A percentile compares a stretch with the other conserved stretches of the same genome.
phyloP scores from a whole-genome alignment of 164 flowering plant genomes.

The Magnolia sinica region DNA sequence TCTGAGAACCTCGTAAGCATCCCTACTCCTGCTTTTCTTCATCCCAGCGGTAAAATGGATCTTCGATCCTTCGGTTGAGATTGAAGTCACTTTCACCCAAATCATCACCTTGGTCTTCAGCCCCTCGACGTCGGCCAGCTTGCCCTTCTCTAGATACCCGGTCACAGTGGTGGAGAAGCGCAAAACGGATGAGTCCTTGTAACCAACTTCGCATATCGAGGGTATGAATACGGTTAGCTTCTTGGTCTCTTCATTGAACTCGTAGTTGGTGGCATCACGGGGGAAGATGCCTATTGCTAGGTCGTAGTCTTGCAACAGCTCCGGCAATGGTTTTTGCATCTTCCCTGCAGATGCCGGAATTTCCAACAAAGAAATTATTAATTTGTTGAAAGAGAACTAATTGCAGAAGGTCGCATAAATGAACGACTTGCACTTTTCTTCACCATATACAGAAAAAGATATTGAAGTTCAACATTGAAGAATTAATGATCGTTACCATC shows the following conservation, averaged over 20 bases:
- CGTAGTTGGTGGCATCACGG: slow-evolving; percentile 91
- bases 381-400: too few species aligned
- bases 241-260: slow-evolving; percentile 82
- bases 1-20: slow-evolving; percentile 73
- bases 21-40: slow-evolving; percentile 65
- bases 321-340: slow-evolving; percentile 84
- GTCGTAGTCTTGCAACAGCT: slow-evolving; percentile 75
- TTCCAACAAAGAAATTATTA: background rate
- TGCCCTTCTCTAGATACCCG: slow-evolving; percentile 86
- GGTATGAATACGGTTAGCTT: slow-evolving; percentile 85
- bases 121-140: slow-evolving; percentile 77
- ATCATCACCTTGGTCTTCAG: slow-evolving; percentile 83
- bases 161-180: slow-evolving; percentile 69
- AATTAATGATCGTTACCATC: background rate
- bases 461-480: background rate
- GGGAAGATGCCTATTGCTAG: slow-evolving; percentile 82
- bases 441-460: background rate
- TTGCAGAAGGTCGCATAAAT: background rate
- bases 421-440: background rate
- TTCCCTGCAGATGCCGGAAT: slow-evolving; percentile 46
- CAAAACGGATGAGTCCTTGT: slow-evolving; percentile 77
- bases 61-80: slow-evolving; percentile 65
- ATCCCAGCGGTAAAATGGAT: slow-evolving; percentile 69
- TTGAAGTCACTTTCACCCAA: slow-evolving; percentile 80
- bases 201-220: slow-evolving; percentile 80